Conservation (phyloP, 2,329 filamentous ascomycete species). For the Epichloe elymi region DNA sequence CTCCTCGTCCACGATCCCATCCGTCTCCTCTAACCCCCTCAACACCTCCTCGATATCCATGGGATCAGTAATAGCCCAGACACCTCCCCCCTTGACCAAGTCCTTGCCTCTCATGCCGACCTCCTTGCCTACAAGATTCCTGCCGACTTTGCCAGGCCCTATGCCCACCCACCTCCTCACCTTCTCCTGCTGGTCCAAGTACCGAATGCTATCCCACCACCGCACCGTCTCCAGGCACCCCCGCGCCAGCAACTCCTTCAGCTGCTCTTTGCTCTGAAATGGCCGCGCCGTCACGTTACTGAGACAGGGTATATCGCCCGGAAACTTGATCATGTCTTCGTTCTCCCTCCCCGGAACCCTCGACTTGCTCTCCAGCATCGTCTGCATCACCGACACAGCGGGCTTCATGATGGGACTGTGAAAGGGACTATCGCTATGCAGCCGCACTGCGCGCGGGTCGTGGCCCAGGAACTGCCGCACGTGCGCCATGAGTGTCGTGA, state of each 20-base stretch:
- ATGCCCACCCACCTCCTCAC: constrained; percentile 83
- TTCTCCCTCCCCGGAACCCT: constrained; percentile 37
- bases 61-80: constrained; percentile 82
- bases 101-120: constrained; percentile 75
- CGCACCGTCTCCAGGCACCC: constrained; percentile 83
- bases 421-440: constrained; percentile 83
- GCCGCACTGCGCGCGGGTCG: constrained; percentile 72
- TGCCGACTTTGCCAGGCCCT: constrained; percentile 83
- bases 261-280: constrained; percentile 57
- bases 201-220: constrained; percentile 91
- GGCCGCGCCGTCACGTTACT: constrained; percentile 77
- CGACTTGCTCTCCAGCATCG: constrained; percentile 48
- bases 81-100: constrained; percentile 67
- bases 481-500: constrained; percentile 70
- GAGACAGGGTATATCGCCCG: constrained; percentile 61
- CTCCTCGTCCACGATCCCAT: constrained; percentile 35
- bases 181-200: constrained; percentile 70
- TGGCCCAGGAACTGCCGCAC: constrained; percentile 82
- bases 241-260: constrained; percentile 66
- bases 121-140: constrained; percentile 90
- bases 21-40: constrained; percentile 52
- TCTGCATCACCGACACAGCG: constrained; percentile 60
- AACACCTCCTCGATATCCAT: constrained; percentile 59
- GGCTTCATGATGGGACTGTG: constrained; percentile 88
- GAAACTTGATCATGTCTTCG: constrained; percentile 60